Base-by-base conservation (phyloP, 768 basidiomycete species). In the Kwoniella mangroviensis region DNA sequence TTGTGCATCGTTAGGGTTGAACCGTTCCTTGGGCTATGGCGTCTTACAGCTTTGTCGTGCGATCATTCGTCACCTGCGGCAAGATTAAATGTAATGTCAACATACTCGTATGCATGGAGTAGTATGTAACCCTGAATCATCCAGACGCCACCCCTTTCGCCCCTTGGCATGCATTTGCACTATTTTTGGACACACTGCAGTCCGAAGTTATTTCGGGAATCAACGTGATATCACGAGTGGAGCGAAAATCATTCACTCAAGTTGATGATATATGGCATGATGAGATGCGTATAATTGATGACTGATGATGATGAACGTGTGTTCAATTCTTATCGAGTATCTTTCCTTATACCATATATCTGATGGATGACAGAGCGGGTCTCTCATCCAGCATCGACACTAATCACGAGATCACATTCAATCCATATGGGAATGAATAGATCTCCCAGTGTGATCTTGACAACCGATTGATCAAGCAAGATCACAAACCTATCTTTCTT, bases 151-250 rank as follows among this genome's bases (percentile, higher is more conserved):
- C 45, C 45, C 45, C 13, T 49, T 49, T 49, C 19, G 19, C 45
- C 34, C 34, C 45, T 49, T 49, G 45, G 53, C 21, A 55, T 21
- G 53, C 21, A 55, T 21, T 52, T 52, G 11, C 53, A n/a, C 21
- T 26, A 55, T 21, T 21, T 55, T 21, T 0, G 24, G 53, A 26
- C 13, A 55, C 24, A n/a, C 11, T 10, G 24, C 13, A 34, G 21
- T 57, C 34, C 56, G 56, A 57, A 57, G 56, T 57, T 57, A 57
- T 57, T 57, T 57, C 56, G 56, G 56, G 56, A 57, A 57, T 57
- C 56, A 57, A 57, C 56, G 56, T 57, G 56, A 0, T 57, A 34
- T 34, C 34, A 34, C 34, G 1, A 34, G 34, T 34, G 34, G 34
- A 34, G 34, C 34, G 34, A 4, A 34, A n/a, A 34, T 34, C 34